Evolutionary conservation across 116 monocot species (phyloP).

Genomic region (Dioscorea cayenensis): DNA sequence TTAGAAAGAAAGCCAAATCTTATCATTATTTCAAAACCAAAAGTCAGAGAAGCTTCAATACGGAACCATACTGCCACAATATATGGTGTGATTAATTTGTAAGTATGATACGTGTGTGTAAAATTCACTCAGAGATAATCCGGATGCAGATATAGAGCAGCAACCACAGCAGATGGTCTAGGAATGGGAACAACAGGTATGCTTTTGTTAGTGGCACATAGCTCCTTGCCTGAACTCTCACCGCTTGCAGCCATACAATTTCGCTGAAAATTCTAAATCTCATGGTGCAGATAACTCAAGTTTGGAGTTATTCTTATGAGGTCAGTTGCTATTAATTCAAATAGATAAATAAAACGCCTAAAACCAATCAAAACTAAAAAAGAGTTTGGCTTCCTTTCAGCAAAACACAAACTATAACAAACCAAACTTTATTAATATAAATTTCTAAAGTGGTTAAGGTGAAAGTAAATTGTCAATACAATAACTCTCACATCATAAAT

Average conservation of each 20-base stretch:
- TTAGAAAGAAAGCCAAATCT: slow-evolving; percentile 96
- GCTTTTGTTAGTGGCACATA: slow-evolving; percentile 59
- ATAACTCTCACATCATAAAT: no score
- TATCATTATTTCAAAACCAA: slow-evolving; percentile 8
- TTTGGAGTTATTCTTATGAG: neutral
- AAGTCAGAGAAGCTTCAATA: neutral
- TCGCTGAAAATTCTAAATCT: neutral
- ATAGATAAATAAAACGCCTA: neutral
- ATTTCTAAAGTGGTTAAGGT: no score
- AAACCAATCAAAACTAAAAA: neutral
- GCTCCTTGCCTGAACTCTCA: slow-evolving; percentile 58
- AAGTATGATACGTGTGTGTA: slow-evolving; percentile 64
- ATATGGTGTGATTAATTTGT: neutral
- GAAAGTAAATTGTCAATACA: no score
- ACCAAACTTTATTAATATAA: no score
- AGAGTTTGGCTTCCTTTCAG: no score
- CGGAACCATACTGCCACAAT: neutral
- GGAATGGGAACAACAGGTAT: slow-evolving; percentile 88
- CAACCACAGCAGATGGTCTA: slow-evolving; percentile 80
- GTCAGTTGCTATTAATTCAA: neutral
- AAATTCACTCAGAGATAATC: slow-evolving; percentile 77
- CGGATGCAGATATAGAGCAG: slow-evolving; percentile 96
- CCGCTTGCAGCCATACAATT: slow-evolving; percentile 2
- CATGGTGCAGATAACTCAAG: neutral
- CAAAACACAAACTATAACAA: no score